Base-by-base conservation (phyloP, 2,329 filamentous ascomycete genomes). In the Botryosphaeria dothidea region DNA sequence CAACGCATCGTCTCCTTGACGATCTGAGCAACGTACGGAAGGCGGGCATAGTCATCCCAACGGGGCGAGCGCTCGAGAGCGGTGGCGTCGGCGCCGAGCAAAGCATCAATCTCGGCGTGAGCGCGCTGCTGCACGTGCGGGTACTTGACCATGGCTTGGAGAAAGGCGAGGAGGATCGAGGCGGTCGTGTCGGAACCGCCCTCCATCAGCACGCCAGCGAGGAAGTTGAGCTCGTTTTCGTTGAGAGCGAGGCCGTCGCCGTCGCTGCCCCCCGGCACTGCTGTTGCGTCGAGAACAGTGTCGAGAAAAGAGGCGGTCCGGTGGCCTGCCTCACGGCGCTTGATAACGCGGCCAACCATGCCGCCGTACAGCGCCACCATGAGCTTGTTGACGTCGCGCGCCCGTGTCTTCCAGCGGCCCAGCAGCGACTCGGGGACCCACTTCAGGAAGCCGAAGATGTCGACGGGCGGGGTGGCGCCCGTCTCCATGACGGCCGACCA, bases 381-480 rank as follows among this genome's bases (percentile, higher is more conserved):
- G 27, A 66, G 34, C 13, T 66, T 27, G 6, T 56, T 27, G 29
- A 69, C 15, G 15, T 34, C 27, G 6, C 7, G 27, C 7, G 68
- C 66, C 23, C 67, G 67, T 31, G 56, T 68, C 38, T 21, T 49
- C 68, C 68, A 71, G 38, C 49, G 54, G 27, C 68, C 68, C 3
- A 69, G 36, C 13, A 69, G 23, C 21, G 27, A 29, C 45, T 70
- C 73, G 0, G 82, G 82, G 6, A 83, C 67, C 5, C 68, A 74
- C 46, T 80, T 76, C 4, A 83, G 68, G 27, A 57, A 71, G 0
- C 81, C 78, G 45, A 80, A 80, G n/a, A 79, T 71, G 52, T 84
- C 82, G 1, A 84, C 78, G 0, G 82, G 82, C 0, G 82, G 82
- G 0, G 80, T 83, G 15, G 76, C 78, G 3, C 82, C 82, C 0